Evolutionary conservation across 805 yeast genomes (phyloP).

Genomic region (Starmerella bombicola): DNA sequence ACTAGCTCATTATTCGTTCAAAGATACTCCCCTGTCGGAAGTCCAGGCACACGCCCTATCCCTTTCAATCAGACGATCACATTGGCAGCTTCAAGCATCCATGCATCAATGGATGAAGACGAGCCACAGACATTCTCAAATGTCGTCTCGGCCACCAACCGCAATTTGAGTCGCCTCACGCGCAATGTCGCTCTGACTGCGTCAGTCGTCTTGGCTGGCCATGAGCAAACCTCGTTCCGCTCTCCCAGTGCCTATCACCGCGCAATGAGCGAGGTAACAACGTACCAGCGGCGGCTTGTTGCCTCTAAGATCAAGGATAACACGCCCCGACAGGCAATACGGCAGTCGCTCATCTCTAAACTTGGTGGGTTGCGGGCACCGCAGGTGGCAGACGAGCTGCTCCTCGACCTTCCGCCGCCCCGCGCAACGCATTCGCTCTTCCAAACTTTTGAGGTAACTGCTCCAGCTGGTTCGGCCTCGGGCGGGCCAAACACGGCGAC

Average conservation of each 20-base stretch:
- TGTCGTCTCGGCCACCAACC: conserved; percentile 31
- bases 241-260: conserved; percentile 15
- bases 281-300: conserved; percentile 12
- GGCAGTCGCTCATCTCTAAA: conserved; percentile 9
- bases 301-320: conserved; percentile 14
- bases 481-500: conserved; percentile 5
- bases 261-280: conserved; percentile 16
- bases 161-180: conserved; percentile 30
- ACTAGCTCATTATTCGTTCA: no score
- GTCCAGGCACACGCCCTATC: no score
- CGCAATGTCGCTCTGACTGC: conserved; percentile 32
- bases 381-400: conserved; percentile 45
- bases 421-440: conserved; percentile 38
- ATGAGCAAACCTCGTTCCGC: conserved; percentile 3
- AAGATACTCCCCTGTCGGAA: no score
- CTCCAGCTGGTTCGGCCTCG: conserved; percentile 32
- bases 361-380: conserved; percentile 35
- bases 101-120: conserved; percentile 17
- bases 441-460: conserved; percentile 52
- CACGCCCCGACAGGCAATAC: conserved; percentile 15
- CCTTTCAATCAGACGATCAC: no score
- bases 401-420: conserved; percentile 40
- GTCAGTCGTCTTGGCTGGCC: conserved; percentile 22
- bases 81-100: no score
- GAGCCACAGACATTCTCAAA: conserved; percentile 25